Evolutionary conservation across 2,329 filamentous ascomycete species (phyloP).

Genomic region (Aureobasidium pullulans): DNA sequence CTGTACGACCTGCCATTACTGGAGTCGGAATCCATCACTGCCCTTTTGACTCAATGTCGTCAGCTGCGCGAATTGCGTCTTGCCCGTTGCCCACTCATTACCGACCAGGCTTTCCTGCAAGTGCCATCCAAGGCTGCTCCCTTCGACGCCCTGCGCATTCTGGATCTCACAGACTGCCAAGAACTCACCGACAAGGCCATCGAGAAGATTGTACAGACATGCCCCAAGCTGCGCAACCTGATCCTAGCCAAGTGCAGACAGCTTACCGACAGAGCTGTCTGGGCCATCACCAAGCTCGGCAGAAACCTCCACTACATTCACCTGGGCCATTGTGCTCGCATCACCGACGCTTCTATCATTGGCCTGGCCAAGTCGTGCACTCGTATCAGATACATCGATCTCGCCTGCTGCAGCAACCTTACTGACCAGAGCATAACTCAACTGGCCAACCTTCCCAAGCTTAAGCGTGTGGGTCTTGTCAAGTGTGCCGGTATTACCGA

Average conservation of each 20-base stretch:
- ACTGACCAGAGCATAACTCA: constrained; percentile 82
- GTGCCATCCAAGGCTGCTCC: constrained; percentile 56
- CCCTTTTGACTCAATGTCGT: constrained; percentile 67
- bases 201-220: constrained; percentile 76
- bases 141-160: constrained; percentile 84
- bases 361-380: constrained; percentile 80
- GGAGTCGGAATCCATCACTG: constrained; percentile 74
- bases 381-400: constrained; percentile 91
- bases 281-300: constrained; percentile 78
- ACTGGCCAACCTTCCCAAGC: constrained; percentile 78
- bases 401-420: constrained; percentile 86
- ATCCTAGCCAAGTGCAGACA: constrained; percentile 91
- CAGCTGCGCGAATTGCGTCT: constrained; percentile 86
- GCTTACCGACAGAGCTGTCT: constrained; percentile 82
- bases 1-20: constrained; percentile 77
- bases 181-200: constrained; percentile 81
- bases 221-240: constrained; percentile 82
- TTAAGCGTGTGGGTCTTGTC: constrained; percentile 89
- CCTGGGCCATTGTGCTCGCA: constrained; percentile 82
- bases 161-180: constrained; percentile 85
- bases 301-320: constrained; percentile 98
- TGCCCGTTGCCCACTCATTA: constrained; percentile 75
- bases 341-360: constrained; percentile 84
- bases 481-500: constrained; percentile 91
- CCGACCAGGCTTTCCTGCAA: constrained; percentile 78